Conservation (phyloP, 805 yeast genomes). For the Metschnikowia corniflorae region DNA sequence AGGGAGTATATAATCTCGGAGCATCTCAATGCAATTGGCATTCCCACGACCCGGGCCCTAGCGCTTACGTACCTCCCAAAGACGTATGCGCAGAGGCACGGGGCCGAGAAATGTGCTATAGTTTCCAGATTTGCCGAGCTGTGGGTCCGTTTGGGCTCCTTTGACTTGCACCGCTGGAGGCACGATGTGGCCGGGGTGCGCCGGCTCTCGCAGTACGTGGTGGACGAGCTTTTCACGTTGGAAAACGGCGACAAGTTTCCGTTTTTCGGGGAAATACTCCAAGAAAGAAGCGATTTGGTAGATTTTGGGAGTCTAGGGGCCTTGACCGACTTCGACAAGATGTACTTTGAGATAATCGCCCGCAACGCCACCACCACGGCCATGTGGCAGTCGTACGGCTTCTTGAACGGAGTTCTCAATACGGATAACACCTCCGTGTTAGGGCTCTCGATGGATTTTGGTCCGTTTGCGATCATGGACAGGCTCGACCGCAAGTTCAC, state of each 20-base stretch:
- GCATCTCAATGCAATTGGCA: constrained; percentile 71
- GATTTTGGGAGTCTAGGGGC: constrained; percentile 25
- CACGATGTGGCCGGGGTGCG: constrained; percentile 63
- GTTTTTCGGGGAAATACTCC: constrained; percentile 24
- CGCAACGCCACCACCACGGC: constrained; percentile 78
- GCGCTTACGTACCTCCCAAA: constrained; percentile 69
- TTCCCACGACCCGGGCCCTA: constrained; percentile 84
- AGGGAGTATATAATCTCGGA: constrained; percentile 87
- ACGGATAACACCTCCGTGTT: constrained; percentile 91
- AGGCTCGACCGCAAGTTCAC: constrained; percentile 76
- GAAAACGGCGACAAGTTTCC: constrained; percentile 25
- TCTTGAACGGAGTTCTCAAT: constrained; percentile 88
- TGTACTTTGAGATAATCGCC: constrained; percentile 68
- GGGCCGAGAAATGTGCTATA: constrained; percentile 78
- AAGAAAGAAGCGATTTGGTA: constrained; percentile 19
- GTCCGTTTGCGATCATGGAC: constrained; percentile 92
- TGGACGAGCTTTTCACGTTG: constrained; percentile 55
- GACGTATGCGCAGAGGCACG: constrained; percentile 69
- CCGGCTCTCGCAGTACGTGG: constrained; percentile 66
- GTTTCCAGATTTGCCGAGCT: constrained; percentile 78
- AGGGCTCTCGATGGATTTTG: constrained; percentile 88
- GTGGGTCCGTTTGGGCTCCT: constrained; percentile 88
- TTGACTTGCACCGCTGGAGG: constrained; percentile 75
- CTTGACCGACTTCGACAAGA: constrained; percentile 59
- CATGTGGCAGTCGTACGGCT: constrained; percentile 87